A percentile compares a stretch with the other conserved stretches of the same genome.
Evolutionary conservation across 2,329 filamentous ascomycete species (phyloP).

Genomic region (Trichoderma cornu-damae): DNA sequence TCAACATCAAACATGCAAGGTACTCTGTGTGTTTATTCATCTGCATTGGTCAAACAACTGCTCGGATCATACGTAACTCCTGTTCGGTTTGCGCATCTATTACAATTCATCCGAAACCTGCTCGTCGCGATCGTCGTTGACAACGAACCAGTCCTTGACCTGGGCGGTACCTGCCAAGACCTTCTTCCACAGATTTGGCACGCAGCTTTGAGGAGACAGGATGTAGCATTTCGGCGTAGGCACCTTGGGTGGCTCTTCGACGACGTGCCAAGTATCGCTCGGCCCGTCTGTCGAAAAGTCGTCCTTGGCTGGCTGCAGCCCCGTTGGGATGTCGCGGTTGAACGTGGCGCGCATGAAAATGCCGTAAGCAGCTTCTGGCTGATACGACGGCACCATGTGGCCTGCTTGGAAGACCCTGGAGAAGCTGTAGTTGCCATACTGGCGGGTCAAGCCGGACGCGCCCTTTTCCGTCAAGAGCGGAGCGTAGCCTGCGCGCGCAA

Average conservation of each 20-base stretch:
- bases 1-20: too few relatives aligned
- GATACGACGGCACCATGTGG: conserved; percentile 56
- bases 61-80: not conserved
- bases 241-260: conserved; percentile 43
- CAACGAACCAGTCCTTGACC: conserved; percentile 38
- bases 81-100: not conserved
- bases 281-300: conserved; percentile 48
- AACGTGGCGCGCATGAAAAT: conserved; percentile 56
- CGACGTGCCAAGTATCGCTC: conserved; percentile 56
- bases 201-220: conserved; percentile 51
- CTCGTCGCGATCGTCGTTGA: conserved; percentile 20
- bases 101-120: conserved; percentile 11
- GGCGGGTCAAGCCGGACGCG: conserved; percentile 64
- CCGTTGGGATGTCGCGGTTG: conserved; percentile 50
- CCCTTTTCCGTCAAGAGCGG: conserved; percentile 60
- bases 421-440: conserved; percentile 68
- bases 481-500: conserved; percentile 61
- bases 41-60: not conserved
- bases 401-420: conserved; percentile 61
- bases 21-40: not conserved
- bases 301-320: conserved; percentile 46
- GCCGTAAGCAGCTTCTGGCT: conserved; percentile 52
- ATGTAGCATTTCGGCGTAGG: conserved; percentile 55
- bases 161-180: conserved; percentile 48
- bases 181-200: conserved; percentile 45